Evolutionary conservation across 2,329 filamentous ascomycete genomes (phyloP).

Genomic region (Pseudogymnoascus sp.): DNA sequence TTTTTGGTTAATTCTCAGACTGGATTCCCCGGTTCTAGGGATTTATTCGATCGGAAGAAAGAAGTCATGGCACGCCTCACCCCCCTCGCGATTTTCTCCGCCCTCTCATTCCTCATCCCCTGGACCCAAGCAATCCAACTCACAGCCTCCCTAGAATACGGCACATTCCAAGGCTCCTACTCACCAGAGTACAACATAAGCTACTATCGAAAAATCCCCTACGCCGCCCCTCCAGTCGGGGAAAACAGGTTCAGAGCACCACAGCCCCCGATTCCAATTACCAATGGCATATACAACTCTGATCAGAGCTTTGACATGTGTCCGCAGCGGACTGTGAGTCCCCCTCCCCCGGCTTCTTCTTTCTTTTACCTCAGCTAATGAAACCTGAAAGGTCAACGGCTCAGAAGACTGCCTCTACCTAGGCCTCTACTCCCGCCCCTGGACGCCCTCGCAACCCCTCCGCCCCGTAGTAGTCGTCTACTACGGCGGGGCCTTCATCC

Average conservation of each 20-base stretch:
- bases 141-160: constrained; percentile 39
- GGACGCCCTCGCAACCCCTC: constrained; percentile 37
- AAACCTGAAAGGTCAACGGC: constrained; percentile 35
- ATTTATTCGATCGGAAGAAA: background rate
- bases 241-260: constrained; percentile 53
- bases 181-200: constrained; percentile 47
- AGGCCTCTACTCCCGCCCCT: constrained; percentile 52
- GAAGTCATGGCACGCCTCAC: background rate
- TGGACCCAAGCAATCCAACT: constrained; percentile 20
- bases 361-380: background rate
- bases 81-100: background rate
- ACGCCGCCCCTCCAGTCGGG: constrained; percentile 50
- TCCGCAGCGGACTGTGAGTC: constrained; percentile 44
- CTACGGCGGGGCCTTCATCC: constrained; percentile 55
- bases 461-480: constrained; percentile 54
- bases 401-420: constrained; percentile 57
- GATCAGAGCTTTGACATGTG: constrained; percentile 51
- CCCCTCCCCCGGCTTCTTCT: background rate
- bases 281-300: constrained; percentile 46
- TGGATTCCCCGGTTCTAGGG: background rate
- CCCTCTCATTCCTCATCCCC: background rate
- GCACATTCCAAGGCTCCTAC: constrained; percentile 46
- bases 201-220: constrained; percentile 55
- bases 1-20: background rate
- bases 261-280: constrained; percentile 45